phyloP scores from a whole-genome alignment of 2,329 filamentous ascomycete species.

The Parastagonospora avenae region DNA sequence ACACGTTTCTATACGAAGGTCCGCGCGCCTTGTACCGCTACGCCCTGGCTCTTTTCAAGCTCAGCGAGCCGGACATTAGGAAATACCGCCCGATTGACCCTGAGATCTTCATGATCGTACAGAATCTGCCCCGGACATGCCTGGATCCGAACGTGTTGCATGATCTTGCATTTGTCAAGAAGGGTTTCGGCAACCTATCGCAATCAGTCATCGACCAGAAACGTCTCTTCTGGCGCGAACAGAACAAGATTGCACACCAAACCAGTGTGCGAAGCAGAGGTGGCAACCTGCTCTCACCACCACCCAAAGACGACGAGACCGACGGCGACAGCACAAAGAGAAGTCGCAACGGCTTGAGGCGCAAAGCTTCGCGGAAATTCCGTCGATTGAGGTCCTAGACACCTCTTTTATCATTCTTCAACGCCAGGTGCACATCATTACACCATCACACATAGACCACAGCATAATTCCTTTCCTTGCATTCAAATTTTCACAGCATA shows the following conservation, averaged over 20 bases:
- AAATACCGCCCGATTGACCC: constrained; percentile 81
- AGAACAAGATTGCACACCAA: constrained; percentile 34
- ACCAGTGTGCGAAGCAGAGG: constrained; percentile 24
- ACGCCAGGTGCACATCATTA: background rate
- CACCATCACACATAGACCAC: background rate
- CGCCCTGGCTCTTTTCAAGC: constrained; percentile 88
- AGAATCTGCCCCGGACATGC: constrained; percentile 79
- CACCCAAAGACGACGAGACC: constrained; percentile 20
- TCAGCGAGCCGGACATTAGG: constrained; percentile 76
- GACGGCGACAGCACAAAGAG: constrained; percentile 27
- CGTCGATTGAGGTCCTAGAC: constrained; percentile 24
- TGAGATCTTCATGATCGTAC: constrained; percentile 95
- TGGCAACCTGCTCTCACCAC: constrained; percentile 6
- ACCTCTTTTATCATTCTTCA: background rate
- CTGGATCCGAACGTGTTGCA: constrained; percentile 82
- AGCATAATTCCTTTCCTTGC: constrained; percentile 1
- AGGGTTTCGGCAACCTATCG: constrained; percentile 80
- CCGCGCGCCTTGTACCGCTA: constrained; percentile 93
- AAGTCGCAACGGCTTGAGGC: constrained; percentile 24
- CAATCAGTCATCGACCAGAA: constrained; percentile 81
- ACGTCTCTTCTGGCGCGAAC: constrained; percentile 52
- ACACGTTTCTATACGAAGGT: constrained; percentile 94
- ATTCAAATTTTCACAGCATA: background rate
- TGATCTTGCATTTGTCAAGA: constrained; percentile 80
- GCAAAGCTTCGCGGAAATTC: constrained; percentile 31